A percentile compares a stretch with the other conserved stretches of the same genome.
These are phyloP conservation scores for Kwoniella bestiolae DNA, from an alignment of 768 basidiomycete species.

Conservation along the genomic window DNA sequence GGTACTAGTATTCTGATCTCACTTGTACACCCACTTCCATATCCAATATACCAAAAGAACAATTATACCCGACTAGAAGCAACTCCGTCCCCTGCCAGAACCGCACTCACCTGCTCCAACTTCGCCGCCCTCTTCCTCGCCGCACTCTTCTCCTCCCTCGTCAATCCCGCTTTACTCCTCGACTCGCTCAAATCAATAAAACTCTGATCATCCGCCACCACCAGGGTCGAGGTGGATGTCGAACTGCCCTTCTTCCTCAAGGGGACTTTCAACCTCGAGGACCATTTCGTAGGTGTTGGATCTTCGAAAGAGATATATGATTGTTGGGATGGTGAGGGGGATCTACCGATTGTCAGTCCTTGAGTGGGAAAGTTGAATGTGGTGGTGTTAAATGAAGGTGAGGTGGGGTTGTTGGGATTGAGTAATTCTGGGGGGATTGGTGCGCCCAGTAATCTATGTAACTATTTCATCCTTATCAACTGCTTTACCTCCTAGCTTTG, in stretches of 20 bases:
- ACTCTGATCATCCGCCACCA: slow-evolving; percentile 16
- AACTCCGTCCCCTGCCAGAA: no score
- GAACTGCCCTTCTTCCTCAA: slow-evolving; percentile 20
- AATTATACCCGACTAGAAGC: no score
- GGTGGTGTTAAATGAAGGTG: slow-evolving; percentile 11
- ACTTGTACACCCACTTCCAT: not conserved
- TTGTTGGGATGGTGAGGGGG: slow-evolving; percentile 15
- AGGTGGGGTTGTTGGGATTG: slow-evolving; percentile 11
- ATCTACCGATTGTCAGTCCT: not conserved
- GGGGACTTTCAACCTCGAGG: slow-evolving; percentile 9
- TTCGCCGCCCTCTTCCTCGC: slow-evolving; percentile 28
- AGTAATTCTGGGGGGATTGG: slow-evolving; percentile 29
- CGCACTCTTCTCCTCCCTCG: slow-evolving; percentile 25
- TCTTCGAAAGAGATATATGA: slow-evolving; percentile 28
- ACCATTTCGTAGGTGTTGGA: slow-evolving; percentile 10
- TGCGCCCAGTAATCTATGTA: slow-evolving; percentile 37
- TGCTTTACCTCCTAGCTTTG: not conserved
- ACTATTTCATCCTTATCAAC: slow-evolving; percentile 1
- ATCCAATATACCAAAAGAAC: no score
- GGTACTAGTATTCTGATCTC: not conserved
- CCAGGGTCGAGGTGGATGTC: not conserved
- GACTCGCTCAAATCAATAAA: slow-evolving; percentile 17
- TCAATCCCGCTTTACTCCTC: slow-evolving; percentile 3
- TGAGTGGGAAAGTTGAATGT: not conserved
- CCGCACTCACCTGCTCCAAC: slow-evolving; percentile 29